phyloP scores from a whole-genome alignment of 139 green algal genomes.

The Volvox africanus region DNA sequence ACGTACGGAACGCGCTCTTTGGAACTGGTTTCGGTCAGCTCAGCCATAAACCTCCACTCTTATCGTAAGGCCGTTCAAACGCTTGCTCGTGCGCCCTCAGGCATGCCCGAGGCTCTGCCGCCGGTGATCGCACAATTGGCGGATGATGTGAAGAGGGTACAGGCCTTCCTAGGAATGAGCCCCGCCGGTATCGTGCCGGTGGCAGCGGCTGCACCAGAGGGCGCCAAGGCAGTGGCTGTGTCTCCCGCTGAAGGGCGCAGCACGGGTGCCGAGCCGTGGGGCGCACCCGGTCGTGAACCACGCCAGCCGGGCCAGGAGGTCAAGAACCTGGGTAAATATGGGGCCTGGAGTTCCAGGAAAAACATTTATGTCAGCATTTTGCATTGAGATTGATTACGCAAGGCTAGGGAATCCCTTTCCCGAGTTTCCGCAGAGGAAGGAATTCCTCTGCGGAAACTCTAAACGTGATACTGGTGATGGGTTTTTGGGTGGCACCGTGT shows the following conservation, averaged over 20 bases:
- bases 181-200: not conserved
- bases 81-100: not conserved
- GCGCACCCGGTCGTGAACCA: conserved; percentile 7
- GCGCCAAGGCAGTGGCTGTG: not conserved
- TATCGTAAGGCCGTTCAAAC: not conserved
- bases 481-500: too few relatives aligned
- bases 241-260: not conserved
- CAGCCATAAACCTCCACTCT: too few relatives aligned
- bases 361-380: too few relatives aligned
- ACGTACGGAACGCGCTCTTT: too few relatives aligned
- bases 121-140: not conserved
- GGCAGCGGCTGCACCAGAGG: not conserved
- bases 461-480: too few relatives aligned
- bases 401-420: too few relatives aligned
- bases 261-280: not conserved
- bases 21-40: too few relatives aligned
- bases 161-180: conserved; percentile 26
- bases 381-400: too few relatives aligned
- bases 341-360: not conserved
- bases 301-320: not conserved
- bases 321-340: not conserved
- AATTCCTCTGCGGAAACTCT: too few relatives aligned
- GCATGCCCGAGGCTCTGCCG: conserved; percentile 9
- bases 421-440: too few relatives aligned
- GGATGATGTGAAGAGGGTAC: conserved; percentile 16